A percentile compares a stretch with the other conserved stretches of the same genome.
Evolutionary conservation across 805 yeast species (phyloP).

Genomic region (Starmerella cellae): DNA sequence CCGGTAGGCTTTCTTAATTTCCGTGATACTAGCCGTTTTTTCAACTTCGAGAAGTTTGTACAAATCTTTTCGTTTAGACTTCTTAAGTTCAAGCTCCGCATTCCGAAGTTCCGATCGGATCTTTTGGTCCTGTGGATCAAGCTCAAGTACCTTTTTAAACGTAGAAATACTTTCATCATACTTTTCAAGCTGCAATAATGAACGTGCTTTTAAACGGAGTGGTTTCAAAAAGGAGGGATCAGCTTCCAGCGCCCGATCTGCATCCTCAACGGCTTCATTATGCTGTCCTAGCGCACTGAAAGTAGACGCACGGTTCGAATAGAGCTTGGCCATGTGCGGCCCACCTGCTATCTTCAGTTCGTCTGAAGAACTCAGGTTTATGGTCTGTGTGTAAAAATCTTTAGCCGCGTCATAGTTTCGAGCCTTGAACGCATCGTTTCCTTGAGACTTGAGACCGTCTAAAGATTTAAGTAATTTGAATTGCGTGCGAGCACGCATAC

Average conservation of each 20-base stretch:
- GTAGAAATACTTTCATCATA: conserved; percentile 31
- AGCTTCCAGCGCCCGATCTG: conserved; percentile 50
- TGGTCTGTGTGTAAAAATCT: conserved; percentile 61
- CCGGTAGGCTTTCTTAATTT: conserved; percentile 64
- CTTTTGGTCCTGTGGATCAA: conserved; percentile 26
- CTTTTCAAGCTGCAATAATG: conserved; percentile 28
- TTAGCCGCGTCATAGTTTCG: conserved; percentile 54
- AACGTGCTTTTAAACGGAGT: conserved; percentile 31
- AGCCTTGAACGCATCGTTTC: conserved; percentile 57
- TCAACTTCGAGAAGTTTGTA: conserved; percentile 49
- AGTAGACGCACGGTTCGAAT: conserved; percentile 80
- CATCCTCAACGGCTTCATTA: conserved; percentile 66
- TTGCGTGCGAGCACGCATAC: conserved; percentile 25
- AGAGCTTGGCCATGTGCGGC: conserved; percentile 31
- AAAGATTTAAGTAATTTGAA: conserved; percentile 26
- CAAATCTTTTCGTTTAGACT: conserved; percentile 36
- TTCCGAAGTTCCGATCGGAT: conserved; percentile 30
- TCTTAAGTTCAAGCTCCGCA: conserved; percentile 33
- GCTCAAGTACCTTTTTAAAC: conserved; percentile 29
- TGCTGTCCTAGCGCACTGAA: conserved; percentile 63
- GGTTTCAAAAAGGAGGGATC: conserved; percentile 64
- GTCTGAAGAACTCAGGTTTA: conserved; percentile 52
- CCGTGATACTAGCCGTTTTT: conserved; percentile 37
- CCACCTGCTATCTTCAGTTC: conserved; percentile 14
- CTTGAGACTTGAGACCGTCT: conserved; percentile 34